Conservation (phyloP, 441 rosid species). For the Populus hybrid region DNA sequence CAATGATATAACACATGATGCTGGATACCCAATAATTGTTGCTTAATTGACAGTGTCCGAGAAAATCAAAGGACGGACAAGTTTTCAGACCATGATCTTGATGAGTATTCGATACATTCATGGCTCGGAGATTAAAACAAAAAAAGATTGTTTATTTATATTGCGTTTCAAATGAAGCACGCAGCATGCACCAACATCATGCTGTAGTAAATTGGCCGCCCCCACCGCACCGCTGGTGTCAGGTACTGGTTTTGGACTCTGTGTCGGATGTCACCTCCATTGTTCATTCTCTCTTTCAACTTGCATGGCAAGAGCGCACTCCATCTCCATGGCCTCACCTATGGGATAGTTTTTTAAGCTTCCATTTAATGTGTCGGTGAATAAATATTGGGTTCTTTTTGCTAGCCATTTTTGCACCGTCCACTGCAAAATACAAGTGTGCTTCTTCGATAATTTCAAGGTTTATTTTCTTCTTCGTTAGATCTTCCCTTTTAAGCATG, state of each 20-base stretch:
- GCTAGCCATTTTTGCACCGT: not conserved
- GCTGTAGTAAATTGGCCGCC: not conserved
- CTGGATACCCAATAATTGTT: not conserved
- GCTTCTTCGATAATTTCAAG: not conserved
- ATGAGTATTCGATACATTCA: not conserved
- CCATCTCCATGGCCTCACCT: not conserved
- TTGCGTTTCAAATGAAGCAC: no score
- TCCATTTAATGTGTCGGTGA: not conserved
- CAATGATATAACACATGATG: not conserved
- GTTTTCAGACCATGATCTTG: not conserved
- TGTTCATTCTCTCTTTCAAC: not conserved
- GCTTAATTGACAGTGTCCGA: no score
- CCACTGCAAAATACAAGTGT: not conserved
- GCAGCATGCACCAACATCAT: not conserved
- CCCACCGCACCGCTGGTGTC: no score
- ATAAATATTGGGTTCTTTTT: not conserved
- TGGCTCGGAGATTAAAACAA: not conserved
- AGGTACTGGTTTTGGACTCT: not conserved
- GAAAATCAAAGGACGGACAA: not conserved
- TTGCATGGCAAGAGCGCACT: not conserved
- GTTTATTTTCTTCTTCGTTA: no score
- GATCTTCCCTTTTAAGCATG: not conserved
- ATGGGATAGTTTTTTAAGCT: not conserved
- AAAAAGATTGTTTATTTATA: no score
- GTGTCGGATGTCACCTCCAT: not conserved